Percentiles rank a stretch among this genome's conserved stretches.
phyloP scores from a whole-genome alignment of 129 eudicot species.

The Arctium minus region DNA sequence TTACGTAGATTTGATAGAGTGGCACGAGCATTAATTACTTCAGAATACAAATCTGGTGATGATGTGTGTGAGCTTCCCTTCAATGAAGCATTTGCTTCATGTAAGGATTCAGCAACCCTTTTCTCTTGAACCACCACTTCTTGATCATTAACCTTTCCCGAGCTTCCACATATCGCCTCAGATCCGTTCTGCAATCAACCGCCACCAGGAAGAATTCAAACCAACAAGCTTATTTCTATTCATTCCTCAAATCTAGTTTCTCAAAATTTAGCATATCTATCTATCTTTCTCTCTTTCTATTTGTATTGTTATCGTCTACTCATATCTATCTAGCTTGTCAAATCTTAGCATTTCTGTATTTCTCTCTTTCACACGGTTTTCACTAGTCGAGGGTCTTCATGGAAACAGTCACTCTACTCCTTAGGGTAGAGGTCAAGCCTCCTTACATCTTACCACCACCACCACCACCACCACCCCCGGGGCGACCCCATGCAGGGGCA shows the following conservation, averaged over 20 bases:
- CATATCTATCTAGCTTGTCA: too few relatives aligned
- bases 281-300: too few relatives aligned
- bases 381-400: neutral
- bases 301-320: too few relatives aligned
- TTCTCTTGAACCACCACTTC: slow-evolving; percentile 19
- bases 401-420: neutral
- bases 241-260: neutral
- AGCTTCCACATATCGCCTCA: slow-evolving; percentile 29
- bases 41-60: slow-evolving; percentile 51
- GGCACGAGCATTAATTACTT: slow-evolving; percentile 32
- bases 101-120: slow-evolving; percentile 13
- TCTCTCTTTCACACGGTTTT: neutral
- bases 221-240: neutral
- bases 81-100: slow-evolving; percentile 14
- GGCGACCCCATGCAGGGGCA: too few relatives aligned
- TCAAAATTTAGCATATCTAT: neutral
- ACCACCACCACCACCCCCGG: too few relatives aligned
- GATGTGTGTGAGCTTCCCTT: slow-evolving; percentile 40
- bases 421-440: neutral
- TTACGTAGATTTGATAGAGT: slow-evolving; percentile 26
- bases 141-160: slow-evolving; percentile 21
- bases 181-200: slow-evolving; percentile 46
- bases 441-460: too few relatives aligned
- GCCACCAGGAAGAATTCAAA: slow-evolving; percentile 4
- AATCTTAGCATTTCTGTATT: neutral